Conservation (phyloP, 805 yeast genomes). For the Candida oleophila region DNA sequence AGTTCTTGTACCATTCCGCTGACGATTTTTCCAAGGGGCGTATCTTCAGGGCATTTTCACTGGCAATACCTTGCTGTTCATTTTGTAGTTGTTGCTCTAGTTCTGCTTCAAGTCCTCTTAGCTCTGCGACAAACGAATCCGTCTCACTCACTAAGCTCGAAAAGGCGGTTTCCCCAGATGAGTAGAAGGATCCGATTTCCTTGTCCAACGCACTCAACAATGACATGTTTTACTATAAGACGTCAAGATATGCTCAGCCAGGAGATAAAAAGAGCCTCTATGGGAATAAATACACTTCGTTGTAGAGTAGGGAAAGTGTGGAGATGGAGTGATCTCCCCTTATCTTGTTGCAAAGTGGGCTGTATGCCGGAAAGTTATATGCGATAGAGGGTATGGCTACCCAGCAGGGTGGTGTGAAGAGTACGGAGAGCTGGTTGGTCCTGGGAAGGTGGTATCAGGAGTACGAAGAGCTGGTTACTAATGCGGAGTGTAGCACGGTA, state of each 20-base stretch:
- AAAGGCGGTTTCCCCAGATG: slow-evolving; percentile 22
- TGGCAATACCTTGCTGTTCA: slow-evolving; percentile 4
- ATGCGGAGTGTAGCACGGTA: too few species aligned
- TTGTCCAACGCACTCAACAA: slow-evolving; percentile 24
- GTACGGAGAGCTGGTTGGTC: too few species aligned
- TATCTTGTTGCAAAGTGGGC: neutral
- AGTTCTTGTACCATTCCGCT: slow-evolving; percentile 34
- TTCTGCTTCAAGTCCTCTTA: slow-evolving; percentile 22
- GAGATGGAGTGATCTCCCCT: neutral
- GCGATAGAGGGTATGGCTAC: too few species aligned
- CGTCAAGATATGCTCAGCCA: neutral
- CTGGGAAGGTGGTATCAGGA: too few species aligned
- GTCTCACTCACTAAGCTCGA: slow-evolving; percentile 19
- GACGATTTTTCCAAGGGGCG: slow-evolving; percentile 15
- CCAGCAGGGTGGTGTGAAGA: too few species aligned
- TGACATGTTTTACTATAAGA: slow-evolving; percentile 12
- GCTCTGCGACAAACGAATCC: slow-evolving; percentile 20
- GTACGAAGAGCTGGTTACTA: too few species aligned
- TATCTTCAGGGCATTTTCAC: slow-evolving; percentile 4
- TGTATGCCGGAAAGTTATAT: too few species aligned
- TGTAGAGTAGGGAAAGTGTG: neutral
- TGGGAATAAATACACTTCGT: too few species aligned
- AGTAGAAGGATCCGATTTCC: slow-evolving; percentile 24
- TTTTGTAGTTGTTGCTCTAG: slow-evolving; percentile 16
- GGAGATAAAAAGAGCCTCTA: too few species aligned